Evolutionary conservation across 2,329 filamentous ascomycete species (phyloP), one percentile per base, ranked within the genome.

Genomic region (Pseudocercospora vitis): DNA sequence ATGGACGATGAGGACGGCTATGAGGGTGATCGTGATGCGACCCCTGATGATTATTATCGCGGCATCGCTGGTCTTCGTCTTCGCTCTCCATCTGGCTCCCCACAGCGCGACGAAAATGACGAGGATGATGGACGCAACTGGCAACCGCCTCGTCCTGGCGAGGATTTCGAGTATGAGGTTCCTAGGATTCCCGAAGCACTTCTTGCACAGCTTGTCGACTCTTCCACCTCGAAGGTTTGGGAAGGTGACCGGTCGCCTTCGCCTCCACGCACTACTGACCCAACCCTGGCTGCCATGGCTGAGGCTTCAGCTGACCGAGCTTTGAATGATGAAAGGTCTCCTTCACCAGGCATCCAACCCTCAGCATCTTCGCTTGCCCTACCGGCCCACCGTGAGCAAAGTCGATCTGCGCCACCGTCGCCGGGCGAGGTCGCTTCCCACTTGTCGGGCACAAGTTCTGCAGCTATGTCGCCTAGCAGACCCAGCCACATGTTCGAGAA

Each of bases 1-100:
- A 31, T 47, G 44, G 53, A 55, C 11, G 48, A 55, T 16, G 48
- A 55, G 24, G 40, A 55, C 4, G 48, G 47, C 12, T 47, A 47
- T 14, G 8, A 31, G 16, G 44, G 29, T 21, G 44, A 47, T 47
- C 26, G 44, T 2, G 29, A 47, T 24, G 37, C 37, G 2, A 42
- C 37, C 14, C 37, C 37, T 23, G 37, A 42, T 14, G 37, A 42
- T 21, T 24, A 24, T 12, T 42, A 23, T 21, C 37, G 37, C 2
- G 37, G 37, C 7, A 24, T 42, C n/a, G 37, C 37, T 42, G 37
- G 37, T 14, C 37, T 42, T 24, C 19, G 37, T 42, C 37, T 42
- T 8, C 37, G 37, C 37, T 42, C 37, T 4, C 19, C 37, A 24
- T 42, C 37, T 12, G 37, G 21, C 21, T 42, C 37, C n/a, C 37